These are phyloP conservation scores for Albizia julibrissin DNA, from an alignment of 306 rosid species.

Conservation along the genomic window DNA sequence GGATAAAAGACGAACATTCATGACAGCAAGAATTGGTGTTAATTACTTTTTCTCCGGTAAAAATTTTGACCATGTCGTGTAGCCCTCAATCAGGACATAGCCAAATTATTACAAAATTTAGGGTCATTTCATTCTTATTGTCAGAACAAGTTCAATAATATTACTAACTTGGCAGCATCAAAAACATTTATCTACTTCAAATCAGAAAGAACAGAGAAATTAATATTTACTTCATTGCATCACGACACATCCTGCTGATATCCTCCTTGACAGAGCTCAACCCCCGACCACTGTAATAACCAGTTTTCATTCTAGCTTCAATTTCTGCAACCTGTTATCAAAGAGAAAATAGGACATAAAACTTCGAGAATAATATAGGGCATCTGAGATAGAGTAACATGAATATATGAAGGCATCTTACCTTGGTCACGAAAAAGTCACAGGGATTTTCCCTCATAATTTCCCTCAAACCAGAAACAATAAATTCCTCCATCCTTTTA, in stretches of 20 bases:
- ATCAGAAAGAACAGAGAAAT: constrained; percentile 11
- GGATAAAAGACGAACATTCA: constrained; percentile 25
- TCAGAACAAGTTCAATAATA: not conserved
- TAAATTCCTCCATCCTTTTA: constrained; percentile 91
- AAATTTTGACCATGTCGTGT: not conserved
- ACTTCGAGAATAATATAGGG: constrained; percentile 20
- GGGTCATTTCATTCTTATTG: constrained; percentile 3
- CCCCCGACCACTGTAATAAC: constrained; percentile 87
- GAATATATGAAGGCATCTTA: constrained; percentile 58
- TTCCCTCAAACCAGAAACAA: constrained; percentile 80
- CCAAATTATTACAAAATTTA: constrained; percentile 10
- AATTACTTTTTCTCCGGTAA: not conserved
- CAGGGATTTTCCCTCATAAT: constrained; percentile 85
- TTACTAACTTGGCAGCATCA: not conserved
- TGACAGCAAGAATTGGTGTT: not conserved
- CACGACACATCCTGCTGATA: constrained; percentile 94
- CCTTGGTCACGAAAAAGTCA: constrained; percentile 94
- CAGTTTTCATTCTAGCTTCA: constrained; percentile 80
- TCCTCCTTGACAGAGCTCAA: constrained; percentile 88
- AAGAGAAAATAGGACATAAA: constrained; percentile 19
- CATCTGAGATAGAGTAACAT: constrained; percentile 13
- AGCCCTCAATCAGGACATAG: constrained; percentile 11
- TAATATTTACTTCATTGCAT: constrained; percentile 84
- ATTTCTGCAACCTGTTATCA: constrained; percentile 83
- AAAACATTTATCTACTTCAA: not conserved